A percentile compares a stretch with the other conserved stretches of the same genome.
Evolutionary conservation across 192 early-diverging fungal genomes (phyloP).

Genomic region (Umbelopsis vinacea): DNA sequence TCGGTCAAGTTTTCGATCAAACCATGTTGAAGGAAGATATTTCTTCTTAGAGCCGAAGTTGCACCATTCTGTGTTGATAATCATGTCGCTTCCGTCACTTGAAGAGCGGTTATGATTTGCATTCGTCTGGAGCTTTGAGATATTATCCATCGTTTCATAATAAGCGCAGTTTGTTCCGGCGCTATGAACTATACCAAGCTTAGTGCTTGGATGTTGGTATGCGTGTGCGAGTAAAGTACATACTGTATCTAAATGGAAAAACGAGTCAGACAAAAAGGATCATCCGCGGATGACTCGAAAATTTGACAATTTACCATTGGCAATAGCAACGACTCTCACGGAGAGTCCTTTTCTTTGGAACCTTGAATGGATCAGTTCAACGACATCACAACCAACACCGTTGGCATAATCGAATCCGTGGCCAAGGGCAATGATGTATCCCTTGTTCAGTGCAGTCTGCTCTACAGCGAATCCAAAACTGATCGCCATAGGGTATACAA

Average conservation of each 20-base stretch:
- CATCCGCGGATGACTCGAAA: background rate
- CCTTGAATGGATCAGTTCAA: constrained; percentile 75
- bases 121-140: constrained; percentile 44
- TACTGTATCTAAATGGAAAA: constrained; percentile 79
- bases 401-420: constrained; percentile 82
- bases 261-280: constrained; percentile 22
- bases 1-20: constrained; percentile 83
- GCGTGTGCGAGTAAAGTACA: constrained; percentile 88
- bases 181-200: constrained; percentile 85
- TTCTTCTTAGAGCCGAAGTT: constrained; percentile 74
- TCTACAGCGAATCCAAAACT: constrained; percentile 91
- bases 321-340: constrained; percentile 57
- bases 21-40: constrained; percentile 82
- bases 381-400: constrained; percentile 84
- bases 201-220: constrained; percentile 77
- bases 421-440: constrained; percentile 67
- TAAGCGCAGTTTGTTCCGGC: constrained; percentile 92
- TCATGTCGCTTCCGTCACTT: constrained; percentile 61
- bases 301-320: constrained; percentile 34
- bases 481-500: constrained; percentile 67
- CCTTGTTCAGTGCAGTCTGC: constrained; percentile 71
- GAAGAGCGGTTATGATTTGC: constrained; percentile 16
- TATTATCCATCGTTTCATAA: constrained; percentile 58
- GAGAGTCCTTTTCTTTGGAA: constrained; percentile 71
- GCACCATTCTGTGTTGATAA: constrained; percentile 96